Base-by-base conservation (phyloP, 306 rosid genomes). In the Sindora glabra region DNA sequence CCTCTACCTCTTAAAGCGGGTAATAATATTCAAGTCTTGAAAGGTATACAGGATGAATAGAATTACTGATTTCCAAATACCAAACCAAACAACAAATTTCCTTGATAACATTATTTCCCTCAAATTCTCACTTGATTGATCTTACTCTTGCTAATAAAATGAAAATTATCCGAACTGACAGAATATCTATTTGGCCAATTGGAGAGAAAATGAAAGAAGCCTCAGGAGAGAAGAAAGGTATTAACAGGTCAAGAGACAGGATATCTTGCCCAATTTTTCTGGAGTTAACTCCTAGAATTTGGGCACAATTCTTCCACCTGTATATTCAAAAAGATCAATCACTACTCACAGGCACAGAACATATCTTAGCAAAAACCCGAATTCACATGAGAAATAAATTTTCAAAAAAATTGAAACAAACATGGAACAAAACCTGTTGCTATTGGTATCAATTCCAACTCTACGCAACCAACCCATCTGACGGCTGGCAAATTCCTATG, bases 401-500 rank as follows among this genome's bases (percentile, higher is more conserved):
- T n/a, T n/a, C n/a, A n/a, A n/a, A n/a, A n/a, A n/a, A 15, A 25
- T 65, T 30, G 25, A 41, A 12, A 48, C 44, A 30, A 65, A 27
- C 62, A 58, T 70, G 62, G 51, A 77, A 62, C 46, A 69, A 67
- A 37, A 85, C 99, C 97, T 26, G 99, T 94, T 48, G 99, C 99
- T 66, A 94, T 94, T 24, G 99, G 95, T 68, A 94, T 94, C 76
- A 94, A 74, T 72, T 94, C 99, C 74, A 94, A 74, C 87, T 89
- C 99, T 50, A 94, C 99, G 78, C 99, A 97, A 71, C 99, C 99
- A 48, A 94, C 99, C 97, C 99, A 94, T 84, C 99, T 84, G 46
- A 89, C 99, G 59, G 99, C 97, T 12, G 97, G 99, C 74, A 94
- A 77, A 74, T 94, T 82, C 70, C 99, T 82, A 76, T 89, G 86